These are phyloP conservation scores for Globisporangium parvum DNA, from an alignment of 352 stramenopile genomes.

Conservation along the genomic window DNA sequence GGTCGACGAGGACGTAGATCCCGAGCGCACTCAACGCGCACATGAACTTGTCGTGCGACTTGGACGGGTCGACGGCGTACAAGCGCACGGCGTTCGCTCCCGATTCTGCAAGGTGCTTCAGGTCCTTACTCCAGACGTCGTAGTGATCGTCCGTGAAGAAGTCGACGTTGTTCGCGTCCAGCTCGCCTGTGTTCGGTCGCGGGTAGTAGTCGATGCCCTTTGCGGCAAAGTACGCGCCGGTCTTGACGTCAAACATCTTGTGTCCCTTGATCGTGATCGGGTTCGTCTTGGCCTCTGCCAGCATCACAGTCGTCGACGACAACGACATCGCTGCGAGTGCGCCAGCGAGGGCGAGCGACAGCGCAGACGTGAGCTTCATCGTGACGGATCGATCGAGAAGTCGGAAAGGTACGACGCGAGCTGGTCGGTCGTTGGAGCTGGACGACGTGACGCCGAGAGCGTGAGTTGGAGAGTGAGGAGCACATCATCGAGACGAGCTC, in stretches of 20 bases:
- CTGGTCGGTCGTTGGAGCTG: too few relatives aligned
- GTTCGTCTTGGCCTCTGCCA: constrained; percentile 24
- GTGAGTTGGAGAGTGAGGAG: too few relatives aligned
- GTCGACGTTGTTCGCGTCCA: constrained; percentile 72
- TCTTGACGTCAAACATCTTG: constrained; percentile 78
- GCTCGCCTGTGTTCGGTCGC: constrained; percentile 65
- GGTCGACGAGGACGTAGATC: constrained; percentile 75
- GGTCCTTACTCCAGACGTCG: constrained; percentile 60
- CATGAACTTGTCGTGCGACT: constrained; percentile 87
- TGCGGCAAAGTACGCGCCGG: constrained; percentile 58
- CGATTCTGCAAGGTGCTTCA: constrained; percentile 48
- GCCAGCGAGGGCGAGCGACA: too few relatives aligned
- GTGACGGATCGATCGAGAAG: too few relatives aligned
- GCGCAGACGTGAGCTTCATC: too few relatives aligned
- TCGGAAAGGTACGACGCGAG: too few relatives aligned
- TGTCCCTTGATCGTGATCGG: constrained; percentile 54
- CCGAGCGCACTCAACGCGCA: constrained; percentile 60
- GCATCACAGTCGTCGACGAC: too few relatives aligned
- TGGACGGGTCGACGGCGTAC: constrained; percentile 77
- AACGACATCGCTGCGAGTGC: too few relatives aligned
- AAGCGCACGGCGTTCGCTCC: constrained; percentile 77
- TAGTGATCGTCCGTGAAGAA: constrained; percentile 80
- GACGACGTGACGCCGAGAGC: too few relatives aligned
- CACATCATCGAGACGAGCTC: too few relatives aligned
- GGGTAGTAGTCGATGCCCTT: constrained; percentile 87